phyloP scores from a whole-genome alignment of 768 basidiomycete species.

The Rickenella mellea region DNA sequence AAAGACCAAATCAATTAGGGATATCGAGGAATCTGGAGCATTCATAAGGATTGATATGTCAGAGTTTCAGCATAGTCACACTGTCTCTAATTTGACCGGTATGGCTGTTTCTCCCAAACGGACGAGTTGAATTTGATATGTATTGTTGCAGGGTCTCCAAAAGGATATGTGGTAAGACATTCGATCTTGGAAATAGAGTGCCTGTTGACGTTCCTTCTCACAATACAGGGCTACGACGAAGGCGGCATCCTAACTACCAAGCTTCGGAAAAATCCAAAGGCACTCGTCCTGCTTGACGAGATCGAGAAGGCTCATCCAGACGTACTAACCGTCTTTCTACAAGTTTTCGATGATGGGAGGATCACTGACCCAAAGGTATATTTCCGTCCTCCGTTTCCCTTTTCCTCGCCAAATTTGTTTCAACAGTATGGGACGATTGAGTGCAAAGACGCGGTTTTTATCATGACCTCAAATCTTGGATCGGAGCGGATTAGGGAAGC shows the following conservation, averaged over 20 bases:
- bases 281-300: background rate
- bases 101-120: too few relatives aligned
- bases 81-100: background rate
- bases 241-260: background rate
- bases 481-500: background rate
- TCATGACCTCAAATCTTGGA: constrained; percentile 32
- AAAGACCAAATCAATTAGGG: background rate
- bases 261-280: background rate
- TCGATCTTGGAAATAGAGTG: background rate
- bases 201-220: background rate
- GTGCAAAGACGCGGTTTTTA: constrained; percentile 32
- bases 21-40: background rate
- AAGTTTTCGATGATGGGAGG: constrained; percentile 36
- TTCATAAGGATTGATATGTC: background rate
- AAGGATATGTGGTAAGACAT: background rate
- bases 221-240: background rate
- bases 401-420: background rate
- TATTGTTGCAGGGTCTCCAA: too few relatives aligned
- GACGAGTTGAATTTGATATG: too few relatives aligned
- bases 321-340: constrained; percentile 35
- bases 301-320: constrained; percentile 36
- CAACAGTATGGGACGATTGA: constrained; percentile 4
- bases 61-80: background rate
- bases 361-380: constrained; percentile 27
- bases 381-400: constrained; percentile 3